These are phyloP conservation scores for Quercus parvula DNA, from an alignment of 306 rosid species.

Conservation along the genomic window DNA sequence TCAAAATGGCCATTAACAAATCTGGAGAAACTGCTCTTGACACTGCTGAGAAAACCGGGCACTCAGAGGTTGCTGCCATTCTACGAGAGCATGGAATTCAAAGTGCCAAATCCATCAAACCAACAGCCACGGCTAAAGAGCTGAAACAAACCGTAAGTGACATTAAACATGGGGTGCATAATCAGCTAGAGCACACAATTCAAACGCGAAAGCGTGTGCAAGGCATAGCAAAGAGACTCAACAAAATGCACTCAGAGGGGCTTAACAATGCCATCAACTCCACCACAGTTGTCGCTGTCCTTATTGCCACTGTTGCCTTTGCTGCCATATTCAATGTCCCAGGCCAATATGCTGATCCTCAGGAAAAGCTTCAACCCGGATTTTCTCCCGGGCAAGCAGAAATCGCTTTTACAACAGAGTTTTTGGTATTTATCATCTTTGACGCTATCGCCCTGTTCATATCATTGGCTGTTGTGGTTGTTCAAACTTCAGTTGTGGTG, in stretches of 20 bases:
- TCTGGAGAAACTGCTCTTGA: conserved; percentile 71
- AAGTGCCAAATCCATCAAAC: conserved; percentile 55
- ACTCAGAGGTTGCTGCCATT: conserved; percentile 31
- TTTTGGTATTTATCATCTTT: conserved; percentile 55
- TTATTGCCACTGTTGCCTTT: conserved; percentile 78
- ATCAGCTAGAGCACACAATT: conserved; percentile 75
- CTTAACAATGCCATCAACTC: conserved; percentile 83
- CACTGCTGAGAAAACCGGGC: conserved; percentile 55
- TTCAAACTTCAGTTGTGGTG: conserved; percentile 77
- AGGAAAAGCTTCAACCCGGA: neutral
- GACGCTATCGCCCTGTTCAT: conserved; percentile 77
- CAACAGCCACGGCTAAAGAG: conserved; percentile 46
- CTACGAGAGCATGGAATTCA: conserved; percentile 52
- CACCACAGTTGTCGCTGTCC: conserved; percentile 72
- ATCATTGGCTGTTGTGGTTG: conserved; percentile 79
- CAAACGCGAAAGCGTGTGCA: conserved; percentile 59
- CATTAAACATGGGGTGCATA: conserved; percentile 69
- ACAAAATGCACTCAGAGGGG: conserved; percentile 75
- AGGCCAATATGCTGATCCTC: conserved; percentile 47
- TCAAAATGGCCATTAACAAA: conserved; percentile 41
- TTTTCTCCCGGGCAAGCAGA: conserved; percentile 56
- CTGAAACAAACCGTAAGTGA: conserved; percentile 74
- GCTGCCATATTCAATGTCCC: conserved; percentile 78
- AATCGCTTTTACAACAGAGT: conserved; percentile 42
- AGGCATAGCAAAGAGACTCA: conserved; percentile 61